Evolutionary conservation across 331 rosid species (phyloP), one percentile per base, ranked within the genome.

Genomic region (Quercus lobata): DNA sequence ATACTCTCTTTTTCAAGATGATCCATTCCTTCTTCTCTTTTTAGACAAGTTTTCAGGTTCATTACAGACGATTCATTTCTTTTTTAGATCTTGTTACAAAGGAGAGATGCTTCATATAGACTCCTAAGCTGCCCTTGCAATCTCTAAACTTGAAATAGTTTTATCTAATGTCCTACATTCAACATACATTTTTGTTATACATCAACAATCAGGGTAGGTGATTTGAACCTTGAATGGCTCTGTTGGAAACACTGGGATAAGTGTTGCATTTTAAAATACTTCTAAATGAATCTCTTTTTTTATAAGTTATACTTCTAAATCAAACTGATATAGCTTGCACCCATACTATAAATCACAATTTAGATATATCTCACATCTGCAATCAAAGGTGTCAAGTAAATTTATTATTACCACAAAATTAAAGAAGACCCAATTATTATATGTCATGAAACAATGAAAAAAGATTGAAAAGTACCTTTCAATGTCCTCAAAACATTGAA

Each of bases 111-210:
- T 88, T 75, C 87, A 83, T 49, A 89, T 83, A 66, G 96, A 90
- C 82, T 95, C 98, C 54, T 93, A 94, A 22, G 91, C 87, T 46
- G 99, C 91, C 81, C 85, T 91, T 65, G 99, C 98, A 17, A 88
- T 86, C 95, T 95, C 97, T 80, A 91, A 86, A 77, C 82, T 93
- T 44, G 97, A 95, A 79, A 95, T 92, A 7, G 96, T 95, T 86
- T 93, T 93, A 66, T 93, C 99, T 82, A 95, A 78, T 25, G 97
- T 89, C 75, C 99, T 95, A 71, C 72, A 78, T 75, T 75, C 65
- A 74, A 73, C 60, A 61, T 25, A 79, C 55, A 8, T 41, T 41
- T 41, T 41, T 41, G 46, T 41, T 41, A 41, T 41, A 41, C 46
- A 41, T 41, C 3, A 0, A 41, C 9, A 2, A 41, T 41, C 0